Conservation (phyloP, 2,329 filamentous ascomycete species). For the Aspergillus bombycis region DNA sequence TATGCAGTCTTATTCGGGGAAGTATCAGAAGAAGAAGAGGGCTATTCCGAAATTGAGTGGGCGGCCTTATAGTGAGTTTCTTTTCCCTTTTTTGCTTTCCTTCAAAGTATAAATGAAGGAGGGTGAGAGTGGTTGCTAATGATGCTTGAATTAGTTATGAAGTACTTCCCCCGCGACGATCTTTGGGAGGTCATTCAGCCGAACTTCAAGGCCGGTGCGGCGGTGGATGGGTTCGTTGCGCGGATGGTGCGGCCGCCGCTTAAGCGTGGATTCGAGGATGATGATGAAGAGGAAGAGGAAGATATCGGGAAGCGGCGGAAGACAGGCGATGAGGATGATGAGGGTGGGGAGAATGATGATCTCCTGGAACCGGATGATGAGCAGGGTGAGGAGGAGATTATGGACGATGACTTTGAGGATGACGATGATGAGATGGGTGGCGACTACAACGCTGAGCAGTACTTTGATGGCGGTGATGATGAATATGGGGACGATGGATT, state of each 20-base stretch:
- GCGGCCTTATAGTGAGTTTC: conserved; percentile 56
- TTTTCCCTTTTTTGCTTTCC: not conserved
- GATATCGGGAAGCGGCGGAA: conserved; percentile 36
- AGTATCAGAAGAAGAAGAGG: conserved; percentile 60
- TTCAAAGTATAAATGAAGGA: not conserved
- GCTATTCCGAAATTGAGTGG: conserved; percentile 58
- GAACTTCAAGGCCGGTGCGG: conserved; percentile 40
- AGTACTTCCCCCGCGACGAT: conserved; percentile 60
- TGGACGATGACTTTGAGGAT: conserved; percentile 63
- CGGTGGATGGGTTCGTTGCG: conserved; percentile 32
- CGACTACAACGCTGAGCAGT: conserved; percentile 67
- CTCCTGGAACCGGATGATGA: conserved; percentile 49
- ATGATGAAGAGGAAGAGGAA: conserved; percentile 47
- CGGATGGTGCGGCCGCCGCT: conserved; percentile 21
- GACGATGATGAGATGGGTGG: conserved; percentile 62
- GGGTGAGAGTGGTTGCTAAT: not conserved
- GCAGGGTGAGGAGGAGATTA: conserved; percentile 52
- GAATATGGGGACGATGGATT: conserved; percentile 59
- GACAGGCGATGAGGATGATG: conserved; percentile 35
- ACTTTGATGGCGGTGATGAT: conserved; percentile 63
- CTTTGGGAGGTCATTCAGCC: conserved; percentile 59
- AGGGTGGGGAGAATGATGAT: conserved; percentile 40
- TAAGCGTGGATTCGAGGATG: conserved; percentile 49
- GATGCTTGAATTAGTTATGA: conserved; percentile 48
- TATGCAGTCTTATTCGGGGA: conserved; percentile 63